Base-by-base conservation (phyloP, 768 basidiomycete species). In the Agrocybe pediades region DNA sequence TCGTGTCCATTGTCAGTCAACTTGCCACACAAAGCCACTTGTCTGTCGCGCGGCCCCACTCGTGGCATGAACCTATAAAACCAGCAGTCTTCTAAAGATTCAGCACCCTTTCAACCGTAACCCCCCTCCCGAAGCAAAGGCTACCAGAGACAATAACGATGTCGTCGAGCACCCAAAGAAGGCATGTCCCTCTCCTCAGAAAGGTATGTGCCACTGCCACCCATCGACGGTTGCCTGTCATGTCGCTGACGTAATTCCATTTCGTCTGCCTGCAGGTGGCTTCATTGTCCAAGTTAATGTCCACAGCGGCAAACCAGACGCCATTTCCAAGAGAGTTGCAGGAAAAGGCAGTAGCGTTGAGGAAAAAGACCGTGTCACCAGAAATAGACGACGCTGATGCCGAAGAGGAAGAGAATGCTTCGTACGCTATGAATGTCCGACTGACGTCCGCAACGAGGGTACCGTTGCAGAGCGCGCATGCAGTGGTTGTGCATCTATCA, bases 351-450 rank as follows among this genome's bases (percentile, higher is more conserved):
- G 53, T 42, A n/a, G 54, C 36, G 20, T 61, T 49, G 53, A 57
- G 46, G 41, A 39, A 48, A 36, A 39, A 36, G 33, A 36, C 33
- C 33, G n/a, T n/a, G n/a, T n/a, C n/a, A n/a, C n/a, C n/a, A 66
- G 27, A 55, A 62, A 46, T 70, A 67, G 70, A 69, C 70, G 62
- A 61, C 63, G 39, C 61, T 69, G 23, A 69, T 71, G 29, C 55
- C 59, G 25, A 62, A 66, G 16, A 62, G 68, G 44, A 67, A 71
- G 46, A 68, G 59, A 27, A 45, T 71, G 2, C 59, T 47, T n/a
- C n/a, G n/a, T n/a, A n/a, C n/a, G n/a, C n/a, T n/a, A n/a, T n/a
- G n/a, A n/a, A n/a, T n/a, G n/a, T n/a, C n/a, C n/a, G n/a, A n/a
- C n/a, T n/a, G n/a, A n/a, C n/a, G n/a, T n/a, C n/a, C n/a, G n/a